Evolutionary conservation across 2,329 filamentous ascomycete species (phyloP), one percentile per base, ranked within the genome.

Genomic region (Acephala macrosclerotiorum): DNA sequence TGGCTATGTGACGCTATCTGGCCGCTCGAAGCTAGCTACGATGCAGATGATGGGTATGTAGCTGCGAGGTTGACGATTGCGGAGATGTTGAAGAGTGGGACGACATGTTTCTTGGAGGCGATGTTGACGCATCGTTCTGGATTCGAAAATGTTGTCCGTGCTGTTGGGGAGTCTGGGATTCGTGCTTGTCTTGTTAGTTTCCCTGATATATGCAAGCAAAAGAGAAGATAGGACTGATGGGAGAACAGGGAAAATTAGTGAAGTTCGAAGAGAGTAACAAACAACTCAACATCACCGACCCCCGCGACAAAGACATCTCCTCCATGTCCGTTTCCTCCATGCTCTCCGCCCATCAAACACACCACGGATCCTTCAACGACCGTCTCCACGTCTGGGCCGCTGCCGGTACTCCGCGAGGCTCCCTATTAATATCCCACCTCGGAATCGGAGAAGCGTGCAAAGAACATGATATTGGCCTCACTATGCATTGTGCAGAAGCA

Each of bases 1-100:
- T 85, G 83, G 83, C 79, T 85, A 3, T 85, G 82, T 68, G 82
- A 84, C 66, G 76, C 79, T 0, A 83, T 85, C 57, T 85, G 83
- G 83, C 79, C 80, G 5, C 73, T 83, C 1, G 79, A 83, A 72
- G 79, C 79, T 0, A 79, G 78, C 51, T 82, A 82, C 69, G 80
- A 77, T 0, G 72, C 73, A 4, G 79, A 79, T 42, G 82, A 85
- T 72, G 83, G 83, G n/a, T 84, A 84, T 70, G 77, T 80, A 3
- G 83, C 83, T 3, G 81, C 81, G 1, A 74, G 79, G 11, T 72
- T 84, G 40, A 84, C 79, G 11, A 83, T 85, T 40, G 82, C 80
- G 0, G 83, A 85, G 74, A 83, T 85, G 82, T 74, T 84, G 36
- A 80, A 80, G 72, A 80, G 77, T 3, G 83, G 83, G 0, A 85